Conservation (phyloP, 2,329 filamentous ascomycete species). For the Colletotrichum filicis region DNA sequence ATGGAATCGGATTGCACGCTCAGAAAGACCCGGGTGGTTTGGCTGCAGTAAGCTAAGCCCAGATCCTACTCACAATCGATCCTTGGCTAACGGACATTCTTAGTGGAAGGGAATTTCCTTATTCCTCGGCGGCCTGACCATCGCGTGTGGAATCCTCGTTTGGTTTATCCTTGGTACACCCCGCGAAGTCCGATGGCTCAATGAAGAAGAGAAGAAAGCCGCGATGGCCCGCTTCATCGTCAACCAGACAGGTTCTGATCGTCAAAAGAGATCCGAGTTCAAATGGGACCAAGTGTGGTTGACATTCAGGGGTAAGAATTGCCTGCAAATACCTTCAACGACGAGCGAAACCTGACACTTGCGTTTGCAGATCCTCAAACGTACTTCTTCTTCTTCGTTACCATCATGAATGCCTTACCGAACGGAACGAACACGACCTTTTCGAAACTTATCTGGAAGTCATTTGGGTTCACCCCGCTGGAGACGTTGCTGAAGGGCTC, state of each 20-base stretch:
- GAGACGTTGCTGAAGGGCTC: constrained; percentile 46
- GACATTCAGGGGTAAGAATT: constrained; percentile 39
- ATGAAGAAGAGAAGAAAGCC: constrained; percentile 43
- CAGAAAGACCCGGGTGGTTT: constrained; percentile 38
- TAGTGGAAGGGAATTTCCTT: constrained; percentile 44
- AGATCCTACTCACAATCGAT: background rate
- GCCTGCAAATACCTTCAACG: background rate
- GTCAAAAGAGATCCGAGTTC: constrained; percentile 40
- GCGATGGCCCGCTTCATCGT: constrained; percentile 42
- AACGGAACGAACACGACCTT: constrained; percentile 48
- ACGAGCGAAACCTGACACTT: too few species aligned
- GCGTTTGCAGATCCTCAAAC: constrained; percentile 41
- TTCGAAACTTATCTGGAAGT: constrained; percentile 44
- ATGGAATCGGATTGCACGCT: constrained; percentile 40
- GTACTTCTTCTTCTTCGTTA: constrained; percentile 49
- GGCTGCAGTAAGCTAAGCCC: constrained; percentile 32
- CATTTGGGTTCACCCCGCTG: constrained; percentile 45
- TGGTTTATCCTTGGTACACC: constrained; percentile 45
- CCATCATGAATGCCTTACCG: constrained; percentile 45
- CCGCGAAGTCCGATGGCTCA: constrained; percentile 44
- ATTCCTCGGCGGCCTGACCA: constrained; percentile 43
- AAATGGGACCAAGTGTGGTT: constrained; percentile 42
- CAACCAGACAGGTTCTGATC: constrained; percentile 43
- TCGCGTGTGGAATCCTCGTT: constrained; percentile 37
- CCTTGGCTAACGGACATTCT: background rate